Evolutionary conservation across 129 eudicot species (phyloP).

Genomic region (carrot (Daucus carota)): DH1_v3.0 NC_030382.2:29264501-29265000

Average conservation of each 20-base stretch:
- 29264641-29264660: background rate
- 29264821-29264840: constrained; percentile 90
- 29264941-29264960: constrained; percentile 88
- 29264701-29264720: background rate
- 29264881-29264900: constrained; percentile 84
- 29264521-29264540: constrained; percentile 57
- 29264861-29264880: constrained; percentile 85
- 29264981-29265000: constrained; percentile 84
- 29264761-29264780: background rate
- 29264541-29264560: constrained; percentile 76
- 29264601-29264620: constrained; percentile 20
- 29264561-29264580: constrained; percentile 88
- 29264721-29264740: background rate
- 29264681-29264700: background rate
- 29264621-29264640: background rate
- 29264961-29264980: constrained; percentile 87
- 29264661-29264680: background rate
- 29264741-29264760: background rate
- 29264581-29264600: constrained; percentile 97
- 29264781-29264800: background rate
- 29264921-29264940: constrained; percentile 91
- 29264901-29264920: constrained; percentile 91
- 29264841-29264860: constrained; percentile 94
- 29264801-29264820: constrained; percentile 19
- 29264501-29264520: constrained; percentile 97